Conservation (phyloP, 768 basidiomycete species). For the Suillus alpinus region DNA sequence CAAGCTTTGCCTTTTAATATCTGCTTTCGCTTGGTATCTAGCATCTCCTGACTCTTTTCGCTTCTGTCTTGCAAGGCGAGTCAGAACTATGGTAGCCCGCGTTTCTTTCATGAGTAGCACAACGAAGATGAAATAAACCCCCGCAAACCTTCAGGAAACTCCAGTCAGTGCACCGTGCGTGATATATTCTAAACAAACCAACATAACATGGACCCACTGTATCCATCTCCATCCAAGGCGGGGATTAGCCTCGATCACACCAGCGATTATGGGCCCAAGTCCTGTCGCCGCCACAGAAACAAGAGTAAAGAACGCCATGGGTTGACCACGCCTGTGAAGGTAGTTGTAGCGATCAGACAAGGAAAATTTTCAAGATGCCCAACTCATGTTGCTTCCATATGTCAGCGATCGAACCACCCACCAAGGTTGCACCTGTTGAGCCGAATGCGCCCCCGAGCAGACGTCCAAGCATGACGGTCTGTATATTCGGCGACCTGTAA, state of each 20-base stretch:
- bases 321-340: conserved; percentile 54
- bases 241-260: conserved; percentile 59
- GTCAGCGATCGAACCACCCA: conserved; percentile 65
- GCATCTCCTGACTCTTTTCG: conserved; percentile 63
- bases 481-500: conserved; percentile 36
- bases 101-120: conserved; percentile 66
- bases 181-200: background rate
- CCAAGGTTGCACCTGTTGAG: conserved; percentile 64
- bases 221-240: conserved; percentile 73
- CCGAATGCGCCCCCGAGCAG: conserved; percentile 59
- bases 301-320: conserved; percentile 68
- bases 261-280: conserved; percentile 56
- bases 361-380: conserved; percentile 11
- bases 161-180: background rate
- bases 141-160: conserved; percentile 41
- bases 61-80: conserved; percentile 53
- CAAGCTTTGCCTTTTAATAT: conserved; percentile 56
- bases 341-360: background rate
- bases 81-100: conserved; percentile 63
- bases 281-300: conserved; percentile 57
- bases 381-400: conserved; percentile 58
- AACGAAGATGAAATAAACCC: conserved; percentile 44
- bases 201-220: conserved; percentile 72
- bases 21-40: conserved; percentile 61
- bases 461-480: conserved; percentile 54